These are phyloP conservation scores for Chrysosporium keratinophilum DNA, from an alignment of 2,329 filamentous ascomycete genomes.

Conservation along the genomic window DNA sequence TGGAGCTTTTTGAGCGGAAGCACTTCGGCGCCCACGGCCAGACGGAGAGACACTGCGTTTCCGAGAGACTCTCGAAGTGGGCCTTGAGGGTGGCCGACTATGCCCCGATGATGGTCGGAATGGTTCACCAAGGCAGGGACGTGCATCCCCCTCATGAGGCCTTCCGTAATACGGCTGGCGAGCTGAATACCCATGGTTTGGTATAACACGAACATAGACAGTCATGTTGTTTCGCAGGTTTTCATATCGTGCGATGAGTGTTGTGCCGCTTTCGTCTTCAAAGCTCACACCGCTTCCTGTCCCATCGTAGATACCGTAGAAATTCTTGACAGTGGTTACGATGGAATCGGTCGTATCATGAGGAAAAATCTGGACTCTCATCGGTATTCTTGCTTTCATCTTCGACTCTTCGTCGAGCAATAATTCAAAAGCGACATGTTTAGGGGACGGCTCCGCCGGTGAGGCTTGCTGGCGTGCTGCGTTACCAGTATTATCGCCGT, in stretches of 20 bases:
- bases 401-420: slow-evolving; percentile 49
- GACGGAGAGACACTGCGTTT: slow-evolving; percentile 70
- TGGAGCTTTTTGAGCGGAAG: slow-evolving; percentile 63
- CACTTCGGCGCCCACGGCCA: slow-evolving; percentile 63
- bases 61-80: slow-evolving; percentile 58
- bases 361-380: slow-evolving; percentile 74
- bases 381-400: slow-evolving; percentile 51
- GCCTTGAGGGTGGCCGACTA: slow-evolving; percentile 50
- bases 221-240: slow-evolving; percentile 90
- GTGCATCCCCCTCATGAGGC: slow-evolving; percentile 44
- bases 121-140: slow-evolving; percentile 51
- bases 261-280: slow-evolving; percentile 79
- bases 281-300: slow-evolving; percentile 81
- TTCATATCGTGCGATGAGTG: slow-evolving; percentile 88
- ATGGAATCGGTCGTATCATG: slow-evolving; percentile 97
- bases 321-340: slow-evolving; percentile 96
- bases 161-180: slow-evolving; percentile 37
- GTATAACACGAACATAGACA: slow-evolving; percentile 79
- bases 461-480: slow-evolving; percentile 27
- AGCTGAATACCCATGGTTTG: slow-evolving; percentile 44
- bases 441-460: slow-evolving; percentile 36
- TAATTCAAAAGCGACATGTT: slow-evolving; percentile 56
- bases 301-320: slow-evolving; percentile 87
- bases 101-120: slow-evolving; percentile 48
- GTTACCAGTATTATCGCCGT: slow-evolving; percentile 22